Conservation (phyloP, 495 filamentous ascomycete species). For the Terfezia claveryi region DNA sequence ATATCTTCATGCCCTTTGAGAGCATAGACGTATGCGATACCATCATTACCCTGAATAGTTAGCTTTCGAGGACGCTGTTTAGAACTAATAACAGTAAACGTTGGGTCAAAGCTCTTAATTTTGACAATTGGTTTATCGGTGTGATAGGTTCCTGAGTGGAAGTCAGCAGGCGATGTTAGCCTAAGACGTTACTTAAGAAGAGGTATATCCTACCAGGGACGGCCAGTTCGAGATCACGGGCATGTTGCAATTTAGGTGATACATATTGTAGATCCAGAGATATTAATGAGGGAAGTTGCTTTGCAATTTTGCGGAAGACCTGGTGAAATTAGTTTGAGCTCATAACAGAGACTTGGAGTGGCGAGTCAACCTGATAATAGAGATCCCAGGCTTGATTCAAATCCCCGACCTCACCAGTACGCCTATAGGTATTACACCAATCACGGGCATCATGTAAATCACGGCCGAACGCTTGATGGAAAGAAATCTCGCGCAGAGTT, state of each 20-base stretch:
- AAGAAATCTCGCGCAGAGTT: slow-evolving; percentile 85
- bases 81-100: slow-evolving; percentile 78
- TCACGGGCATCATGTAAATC: slow-evolving; percentile 86
- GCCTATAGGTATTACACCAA: slow-evolving; percentile 79
- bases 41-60: slow-evolving; percentile 71
- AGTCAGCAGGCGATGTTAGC: no score
- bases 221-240: slow-evolving; percentile 65
- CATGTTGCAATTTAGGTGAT: slow-evolving; percentile 70
- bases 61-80: slow-evolving; percentile 89
- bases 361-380: slow-evolving; percentile 46
- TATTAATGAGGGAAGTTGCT: slow-evolving; percentile 76
- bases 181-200: background rate
- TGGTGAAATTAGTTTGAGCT: no score
- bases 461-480: slow-evolving; percentile 90
- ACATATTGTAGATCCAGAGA: slow-evolving; percentile 90
- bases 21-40: slow-evolving; percentile 57
- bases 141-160: slow-evolving; percentile 49
- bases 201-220: slow-evolving; percentile 31
- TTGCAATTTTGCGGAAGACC: slow-evolving; percentile 83
- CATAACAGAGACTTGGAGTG: no score
- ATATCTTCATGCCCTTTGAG: slow-evolving; percentile 98
- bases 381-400: slow-evolving; percentile 96
- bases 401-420: slow-evolving; percentile 71
- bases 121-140: slow-evolving; percentile 67
- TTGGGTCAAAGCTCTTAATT: slow-evolving; percentile 73